A percentile compares a stretch with the other conserved stretches of the same genome.
Conservation (phyloP, 2,329 filamentous ascomycete genomes). For the Metarhizium sp. region DNA sequence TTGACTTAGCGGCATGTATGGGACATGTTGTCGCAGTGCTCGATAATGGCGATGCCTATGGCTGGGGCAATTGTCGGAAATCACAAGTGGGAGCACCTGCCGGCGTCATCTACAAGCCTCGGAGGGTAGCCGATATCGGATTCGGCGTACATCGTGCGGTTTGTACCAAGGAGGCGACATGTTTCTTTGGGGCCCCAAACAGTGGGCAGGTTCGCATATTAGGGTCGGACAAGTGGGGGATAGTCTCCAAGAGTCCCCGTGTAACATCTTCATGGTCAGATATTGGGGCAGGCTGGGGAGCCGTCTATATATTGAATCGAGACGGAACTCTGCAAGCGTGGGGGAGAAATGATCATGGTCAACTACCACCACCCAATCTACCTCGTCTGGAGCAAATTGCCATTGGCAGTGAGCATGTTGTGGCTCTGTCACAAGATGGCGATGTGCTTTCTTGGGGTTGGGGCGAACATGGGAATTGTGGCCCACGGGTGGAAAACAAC, state of each 20-base stretch:
- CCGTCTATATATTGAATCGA: conserved; percentile 58
- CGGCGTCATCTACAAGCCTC: conserved; percentile 47
- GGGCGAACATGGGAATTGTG: conserved; percentile 97
- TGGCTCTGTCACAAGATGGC: conserved; percentile 57
- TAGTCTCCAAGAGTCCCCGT: conserved; percentile 48
- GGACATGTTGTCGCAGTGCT: conserved; percentile 68
- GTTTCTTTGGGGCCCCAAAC: conserved; percentile 47
- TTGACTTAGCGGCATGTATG: conserved; percentile 63
- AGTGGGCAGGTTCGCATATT: conserved; percentile 56
- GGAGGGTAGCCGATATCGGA: conserved; percentile 44
- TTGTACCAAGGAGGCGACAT: conserved; percentile 82
- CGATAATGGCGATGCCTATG: conserved; percentile 67
- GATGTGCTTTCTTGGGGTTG: conserved; percentile 84
- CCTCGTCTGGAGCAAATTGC: conserved; percentile 55
- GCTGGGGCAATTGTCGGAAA: conserved; percentile 83
- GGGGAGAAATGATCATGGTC: conserved; percentile 80
- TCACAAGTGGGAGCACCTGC: conserved; percentile 64
- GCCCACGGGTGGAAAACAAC: conserved; percentile 51
- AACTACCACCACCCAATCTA: conserved; percentile 57
- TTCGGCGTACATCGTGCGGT: conserved; percentile 60
- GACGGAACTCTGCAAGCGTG: conserved; percentile 58
- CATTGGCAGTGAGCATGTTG: conserved; percentile 81
- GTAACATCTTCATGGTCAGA: conserved; percentile 51
- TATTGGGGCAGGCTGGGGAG: conserved; percentile 74
- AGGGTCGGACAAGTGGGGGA: conserved; percentile 65